phyloP scores from a whole-genome alignment of 1,139 yeast genomes.

The Zygosaccharomyces pseudobailii region DNA sequence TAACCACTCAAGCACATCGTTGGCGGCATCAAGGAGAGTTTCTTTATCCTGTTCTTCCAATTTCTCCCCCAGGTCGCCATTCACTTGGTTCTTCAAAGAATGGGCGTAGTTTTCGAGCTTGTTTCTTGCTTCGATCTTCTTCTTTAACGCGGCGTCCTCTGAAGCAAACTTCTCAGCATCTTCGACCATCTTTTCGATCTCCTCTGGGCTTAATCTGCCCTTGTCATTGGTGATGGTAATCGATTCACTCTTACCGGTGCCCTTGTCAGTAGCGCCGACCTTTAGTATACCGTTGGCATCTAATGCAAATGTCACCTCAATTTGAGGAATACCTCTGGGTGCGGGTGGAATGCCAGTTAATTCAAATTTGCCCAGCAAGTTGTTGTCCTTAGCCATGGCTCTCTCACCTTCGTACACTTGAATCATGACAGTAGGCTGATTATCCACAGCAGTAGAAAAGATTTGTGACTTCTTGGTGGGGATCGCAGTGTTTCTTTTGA shows the following conservation, averaged over 20 bases:
- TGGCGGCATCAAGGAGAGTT: conserved; percentile 79
- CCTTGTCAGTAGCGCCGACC: conserved; percentile 90
- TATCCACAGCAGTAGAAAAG: conserved; percentile 93
- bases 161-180: conserved; percentile 90
- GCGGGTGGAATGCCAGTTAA: conserved; percentile 93
- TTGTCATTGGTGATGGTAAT: conserved; percentile 94
- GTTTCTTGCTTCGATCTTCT: conserved; percentile 82
- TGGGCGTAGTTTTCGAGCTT: conserved; percentile 85
- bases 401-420: conserved; percentile 97
- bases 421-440: conserved; percentile 91
- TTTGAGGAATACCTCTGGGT: conserved; percentile 96
- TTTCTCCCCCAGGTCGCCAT: conserved; percentile 63
- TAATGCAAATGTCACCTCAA: conserved; percentile 89
- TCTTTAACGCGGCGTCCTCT: conserved; percentile 77
- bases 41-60: conserved; percentile 90
- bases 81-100: conserved; percentile 72
- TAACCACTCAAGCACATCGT: conserved; percentile 83
- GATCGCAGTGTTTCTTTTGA: conserved; percentile 92
- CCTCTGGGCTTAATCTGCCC: conserved; percentile 91
- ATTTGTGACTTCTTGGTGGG: conserved; percentile 95
- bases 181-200: conserved; percentile 89
- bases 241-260: conserved; percentile 92
- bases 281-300: conserved; percentile 95
- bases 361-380: conserved; percentile 89
- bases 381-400: conserved; percentile 91